A percentile compares a stretch with the other conserved stretches of the same genome.
These are phyloP conservation scores for Diaporthe destruens DNA, from an alignment of 2,329 filamentous ascomycete species.

Conservation along the genomic window DNA sequence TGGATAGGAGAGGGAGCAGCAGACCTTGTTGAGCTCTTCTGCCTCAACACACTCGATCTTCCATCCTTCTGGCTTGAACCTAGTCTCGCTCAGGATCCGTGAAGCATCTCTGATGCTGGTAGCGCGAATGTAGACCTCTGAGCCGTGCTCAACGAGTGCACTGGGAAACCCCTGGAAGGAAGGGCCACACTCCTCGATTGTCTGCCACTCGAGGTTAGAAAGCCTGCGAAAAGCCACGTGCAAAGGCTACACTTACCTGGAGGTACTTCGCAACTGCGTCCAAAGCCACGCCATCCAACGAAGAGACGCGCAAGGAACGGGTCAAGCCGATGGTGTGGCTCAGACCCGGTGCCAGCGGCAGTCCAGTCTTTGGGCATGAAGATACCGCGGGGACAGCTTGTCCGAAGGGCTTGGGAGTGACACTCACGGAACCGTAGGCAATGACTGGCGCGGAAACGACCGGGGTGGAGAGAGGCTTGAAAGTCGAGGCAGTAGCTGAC, in stretches of 20 bases:
- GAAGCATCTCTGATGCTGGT: slow-evolving; percentile 72
- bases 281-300: slow-evolving; percentile 48
- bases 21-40: slow-evolving; percentile 58
- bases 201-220: slow-evolving; percentile 51
- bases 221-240: no score
- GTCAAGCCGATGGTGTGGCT: slow-evolving; percentile 62
- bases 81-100: slow-evolving; percentile 61
- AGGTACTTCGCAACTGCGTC: slow-evolving; percentile 60
- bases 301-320: slow-evolving; percentile 58
- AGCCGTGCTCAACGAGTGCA: slow-evolving; percentile 52
- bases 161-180: slow-evolving; percentile 52
- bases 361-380: slow-evolving; percentile 44
- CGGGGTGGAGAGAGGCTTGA: slow-evolving; percentile 63
- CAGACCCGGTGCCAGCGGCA: slow-evolving; percentile 52
- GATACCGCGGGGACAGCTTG: slow-evolving; percentile 38
- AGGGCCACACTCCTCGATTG: slow-evolving; percentile 53
- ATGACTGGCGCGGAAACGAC: slow-evolving; percentile 41
- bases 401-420: slow-evolving; percentile 33
- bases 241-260: slow-evolving; percentile 52
- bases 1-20: background rate
- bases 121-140: slow-evolving; percentile 67
- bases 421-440: slow-evolving; percentile 43
- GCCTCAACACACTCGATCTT: slow-evolving; percentile 58
- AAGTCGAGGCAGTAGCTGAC: slow-evolving; percentile 73
- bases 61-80: slow-evolving; percentile 57